Conservation (phyloP, 1,284 basidiomycete genomes). For the Trametes versicolor region DNA sequence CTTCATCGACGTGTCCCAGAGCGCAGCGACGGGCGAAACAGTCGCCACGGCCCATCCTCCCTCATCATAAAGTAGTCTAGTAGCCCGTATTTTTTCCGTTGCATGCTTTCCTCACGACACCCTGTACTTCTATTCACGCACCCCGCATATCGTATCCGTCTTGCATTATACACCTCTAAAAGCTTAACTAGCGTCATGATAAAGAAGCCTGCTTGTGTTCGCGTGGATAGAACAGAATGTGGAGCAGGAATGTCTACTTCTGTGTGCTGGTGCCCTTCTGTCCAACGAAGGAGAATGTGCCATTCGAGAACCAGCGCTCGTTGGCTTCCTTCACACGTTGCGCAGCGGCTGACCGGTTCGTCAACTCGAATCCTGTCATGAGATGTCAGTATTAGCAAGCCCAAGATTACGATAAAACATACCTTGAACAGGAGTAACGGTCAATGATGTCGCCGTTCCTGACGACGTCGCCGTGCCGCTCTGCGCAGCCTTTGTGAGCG, state of each 20-base stretch:
- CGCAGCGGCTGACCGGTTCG: conserved; percentile 82
- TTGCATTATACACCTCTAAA: conserved; percentile 27
- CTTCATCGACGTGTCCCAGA: conserved; percentile 83
- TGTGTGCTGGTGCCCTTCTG: conserved; percentile 61
- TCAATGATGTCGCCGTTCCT: conserved; percentile 91
- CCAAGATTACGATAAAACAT: conserved; percentile 33
- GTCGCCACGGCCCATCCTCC: conserved; percentile 69
- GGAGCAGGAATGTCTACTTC: conserved; percentile 15
- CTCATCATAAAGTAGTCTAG: conserved; percentile 35
- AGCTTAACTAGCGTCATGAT: background rate
- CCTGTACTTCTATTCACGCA: conserved; percentile 30
- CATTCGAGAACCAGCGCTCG: conserved; percentile 90
- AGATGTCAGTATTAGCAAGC: conserved; percentile 8
- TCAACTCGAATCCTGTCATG: conserved; percentile 82
- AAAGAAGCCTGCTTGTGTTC: background rate
- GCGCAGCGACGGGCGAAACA: conserved; percentile 71
- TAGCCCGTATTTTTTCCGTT: background rate
- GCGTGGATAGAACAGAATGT: background rate
- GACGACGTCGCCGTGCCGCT: conserved; percentile 71
- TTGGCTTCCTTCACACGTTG: conserved; percentile 92
- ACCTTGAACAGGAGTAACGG: conserved; percentile 97
- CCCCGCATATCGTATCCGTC: conserved; percentile 29
- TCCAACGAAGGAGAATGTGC: conserved; percentile 84
- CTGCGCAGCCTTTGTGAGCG: conserved; percentile 79
- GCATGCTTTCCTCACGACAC: conserved; percentile 8